phyloP scores from a whole-genome alignment of 352 stramenopile species.

The Pythium utonaiense region DNA sequence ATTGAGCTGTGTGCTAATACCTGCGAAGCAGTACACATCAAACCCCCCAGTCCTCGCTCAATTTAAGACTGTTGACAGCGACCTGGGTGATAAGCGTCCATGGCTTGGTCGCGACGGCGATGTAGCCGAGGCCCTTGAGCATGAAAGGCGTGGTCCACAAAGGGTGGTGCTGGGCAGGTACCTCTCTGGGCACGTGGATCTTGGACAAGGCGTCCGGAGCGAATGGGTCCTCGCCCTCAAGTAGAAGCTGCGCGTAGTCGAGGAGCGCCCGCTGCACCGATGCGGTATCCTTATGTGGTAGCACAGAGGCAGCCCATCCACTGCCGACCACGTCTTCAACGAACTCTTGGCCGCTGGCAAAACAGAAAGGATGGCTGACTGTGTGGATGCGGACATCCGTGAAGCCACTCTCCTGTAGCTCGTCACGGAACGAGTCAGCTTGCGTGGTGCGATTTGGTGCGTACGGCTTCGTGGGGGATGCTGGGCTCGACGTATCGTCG shows the following conservation, averaged over 20 bases:
- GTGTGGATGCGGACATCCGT: conserved; percentile 5
- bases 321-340: conserved; percentile 9
- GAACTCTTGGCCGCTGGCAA: conserved; percentile 8
- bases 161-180: neutral
- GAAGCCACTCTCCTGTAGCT: conserved; percentile 11
- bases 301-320: neutral
- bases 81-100: too few relatives aligned
- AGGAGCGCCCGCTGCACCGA: conserved; percentile 8
- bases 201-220: neutral
- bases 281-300: conserved; percentile 5
- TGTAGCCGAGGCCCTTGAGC: neutral
- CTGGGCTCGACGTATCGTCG: neutral
- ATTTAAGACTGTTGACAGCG: too few relatives aligned
- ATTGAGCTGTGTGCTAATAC: too few relatives aligned
- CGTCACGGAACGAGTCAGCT: conserved; percentile 8
- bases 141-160: conserved; percentile 10
- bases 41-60: too few relatives aligned
- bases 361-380: conserved; percentile 3
- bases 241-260: conserved; percentile 10
- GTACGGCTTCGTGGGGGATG: neutral
- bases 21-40: too few relatives aligned
- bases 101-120: conserved; percentile 16
- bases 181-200: neutral
- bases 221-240: conserved; percentile 13
- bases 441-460: conserved; percentile 2